Evolutionary conservation across 345 rosid species (phyloP).

Genomic region (Citrus mangshanensis): DNA sequence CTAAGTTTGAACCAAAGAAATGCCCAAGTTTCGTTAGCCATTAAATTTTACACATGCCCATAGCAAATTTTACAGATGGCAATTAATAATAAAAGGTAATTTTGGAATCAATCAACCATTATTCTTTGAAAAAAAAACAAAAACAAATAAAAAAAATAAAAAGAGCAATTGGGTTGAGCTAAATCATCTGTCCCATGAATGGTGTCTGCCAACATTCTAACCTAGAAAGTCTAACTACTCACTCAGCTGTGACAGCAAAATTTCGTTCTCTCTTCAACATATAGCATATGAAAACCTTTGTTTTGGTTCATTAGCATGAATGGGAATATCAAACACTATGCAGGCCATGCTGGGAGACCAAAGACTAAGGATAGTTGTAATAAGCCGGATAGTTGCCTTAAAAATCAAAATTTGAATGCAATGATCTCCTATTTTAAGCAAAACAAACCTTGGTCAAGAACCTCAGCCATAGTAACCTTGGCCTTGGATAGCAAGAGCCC

Average conservation of each 20-base stretch:
- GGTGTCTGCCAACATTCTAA: neutral
- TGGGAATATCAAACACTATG: neutral
- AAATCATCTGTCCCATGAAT: neutral
- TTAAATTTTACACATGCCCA: neutral
- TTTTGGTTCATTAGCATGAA: neutral
- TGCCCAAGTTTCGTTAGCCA: neutral
- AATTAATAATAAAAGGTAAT: no score
- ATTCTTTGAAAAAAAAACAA: no score
- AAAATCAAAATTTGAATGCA: neutral
- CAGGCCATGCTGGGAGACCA: neutral
- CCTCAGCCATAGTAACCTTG: conserved; percentile 35
- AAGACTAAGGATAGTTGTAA: neutral
- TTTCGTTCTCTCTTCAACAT: neutral
- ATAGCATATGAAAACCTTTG: neutral
- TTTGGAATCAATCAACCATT: no score
- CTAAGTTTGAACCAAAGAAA: neutral
- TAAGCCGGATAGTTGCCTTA: neutral
- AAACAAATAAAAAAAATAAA: no score
- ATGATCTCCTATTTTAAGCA: neutral
- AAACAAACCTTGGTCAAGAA: conserved; percentile 50
- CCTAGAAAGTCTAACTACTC: neutral
- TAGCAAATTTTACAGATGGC: neutral
- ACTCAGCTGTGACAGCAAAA: neutral
- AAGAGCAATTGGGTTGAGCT: neutral
- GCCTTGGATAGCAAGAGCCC: conserved; percentile 38